These are phyloP conservation scores for Marchantia polymorpha DNA, from an alignment of 225 moss, liverwort and hornwort genomes.

Conservation along the genomic window DNA sequence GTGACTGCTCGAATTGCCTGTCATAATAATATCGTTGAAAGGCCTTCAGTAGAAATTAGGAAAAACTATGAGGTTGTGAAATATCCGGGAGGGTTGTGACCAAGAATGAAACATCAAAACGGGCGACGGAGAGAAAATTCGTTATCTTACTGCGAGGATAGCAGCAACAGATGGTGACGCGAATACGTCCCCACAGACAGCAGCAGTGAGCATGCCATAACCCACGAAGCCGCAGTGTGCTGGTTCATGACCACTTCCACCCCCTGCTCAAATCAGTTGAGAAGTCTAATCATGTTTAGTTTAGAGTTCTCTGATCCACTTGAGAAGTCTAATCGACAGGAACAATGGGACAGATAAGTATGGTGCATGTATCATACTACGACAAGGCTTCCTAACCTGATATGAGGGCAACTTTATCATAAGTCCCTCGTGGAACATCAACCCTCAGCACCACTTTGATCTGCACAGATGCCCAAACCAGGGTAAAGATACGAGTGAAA, in stretches of 20 bases:
- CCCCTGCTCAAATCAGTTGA: constrained; percentile 50
- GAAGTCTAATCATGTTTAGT: background rate
- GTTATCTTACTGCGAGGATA: constrained; percentile 69
- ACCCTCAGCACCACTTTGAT: constrained; percentile 89
- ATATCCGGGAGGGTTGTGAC: background rate
- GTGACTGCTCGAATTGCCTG: constrained; percentile 96
- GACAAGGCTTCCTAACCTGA: constrained; percentile 50
- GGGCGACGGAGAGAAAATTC: background rate
- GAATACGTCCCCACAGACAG: constrained; percentile 98
- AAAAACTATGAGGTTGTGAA: background rate
- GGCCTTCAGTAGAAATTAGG: background rate
- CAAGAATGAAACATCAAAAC: background rate
- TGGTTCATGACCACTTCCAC: constrained; percentile 99
- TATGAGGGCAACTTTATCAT: constrained; percentile 90
- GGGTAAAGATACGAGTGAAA: background rate
- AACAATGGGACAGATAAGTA: background rate
- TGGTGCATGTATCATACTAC: background rate
- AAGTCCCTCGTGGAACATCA: constrained; percentile 63
- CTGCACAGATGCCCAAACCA: constrained; percentile 34
- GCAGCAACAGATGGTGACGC: constrained; percentile 68
- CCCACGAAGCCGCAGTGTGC: constrained; percentile 96
- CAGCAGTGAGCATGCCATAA: constrained; percentile 94
- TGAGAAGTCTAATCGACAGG: background rate
- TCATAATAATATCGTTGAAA: background rate
- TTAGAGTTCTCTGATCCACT: background rate